Evolutionary conservation across 306 rosid genomes (phyloP).

Genomic region (Amphicarpaea edgeworthii): DNA sequence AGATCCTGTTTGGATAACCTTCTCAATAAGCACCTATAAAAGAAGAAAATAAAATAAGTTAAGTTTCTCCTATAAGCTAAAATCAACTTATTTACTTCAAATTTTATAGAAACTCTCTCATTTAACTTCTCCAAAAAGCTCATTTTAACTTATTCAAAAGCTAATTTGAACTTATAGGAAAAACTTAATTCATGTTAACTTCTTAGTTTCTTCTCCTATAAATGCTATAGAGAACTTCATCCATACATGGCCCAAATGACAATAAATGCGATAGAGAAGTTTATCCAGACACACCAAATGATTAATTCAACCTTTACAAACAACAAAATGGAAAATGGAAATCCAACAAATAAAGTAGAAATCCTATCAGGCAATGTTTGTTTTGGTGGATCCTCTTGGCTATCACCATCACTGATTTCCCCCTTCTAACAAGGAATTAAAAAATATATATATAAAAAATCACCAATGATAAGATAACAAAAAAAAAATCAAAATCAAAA

Average conservation of each 20-base stretch:
- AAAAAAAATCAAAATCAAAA: not conserved
- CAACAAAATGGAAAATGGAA: not conserved
- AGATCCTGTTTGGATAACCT: not conserved
- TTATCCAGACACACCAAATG: not conserved
- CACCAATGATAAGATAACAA: not conserved
- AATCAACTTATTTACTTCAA: not conserved
- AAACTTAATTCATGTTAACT: not conserved
- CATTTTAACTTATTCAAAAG: not conserved
- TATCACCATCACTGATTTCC: conserved; percentile 36
- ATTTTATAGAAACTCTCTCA: not conserved
- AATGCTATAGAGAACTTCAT: not conserved
- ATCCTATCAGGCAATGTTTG: conserved; percentile 77
- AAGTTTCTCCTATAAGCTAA: not conserved
- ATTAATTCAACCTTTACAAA: not conserved
- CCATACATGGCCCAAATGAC: not conserved
- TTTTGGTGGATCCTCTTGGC: conserved; percentile 45
- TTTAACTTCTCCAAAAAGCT: not conserved
- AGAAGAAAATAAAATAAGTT: not conserved
- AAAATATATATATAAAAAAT: conserved; percentile 13
- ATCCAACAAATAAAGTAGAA: conserved; percentile 28
- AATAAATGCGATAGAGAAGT: not conserved
- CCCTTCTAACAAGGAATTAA: conserved; percentile 55
- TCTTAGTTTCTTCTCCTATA: not conserved
- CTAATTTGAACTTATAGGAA: not conserved
- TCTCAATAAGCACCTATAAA: not conserved